Base-by-base conservation (phyloP, 306 rosid genomes). In the Glycine latifolia region DNA sequence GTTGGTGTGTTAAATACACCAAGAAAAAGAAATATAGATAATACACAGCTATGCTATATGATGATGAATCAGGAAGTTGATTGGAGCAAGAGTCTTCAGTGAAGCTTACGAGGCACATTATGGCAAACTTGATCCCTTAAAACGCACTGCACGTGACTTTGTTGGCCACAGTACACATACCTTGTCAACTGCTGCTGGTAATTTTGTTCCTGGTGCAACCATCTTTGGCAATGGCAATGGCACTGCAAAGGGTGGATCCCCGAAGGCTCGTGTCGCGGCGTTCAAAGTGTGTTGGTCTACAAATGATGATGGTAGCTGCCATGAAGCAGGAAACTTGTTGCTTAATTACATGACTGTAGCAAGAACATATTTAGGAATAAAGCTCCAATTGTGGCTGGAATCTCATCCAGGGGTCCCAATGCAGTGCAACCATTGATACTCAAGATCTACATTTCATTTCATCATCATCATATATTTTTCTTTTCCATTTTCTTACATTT, bases 241-340 rank as follows among this genome's bases (percentile, higher is more conserved):
- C 13, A 93, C 94, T 10, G 97, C 94, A 2, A 90, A 90, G 62
- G 97, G 97, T 31, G 97, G 97, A 2, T 89, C 97, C 1, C 97
- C 97, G 0, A 87, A 61, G 56, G 96, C 94, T 37, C 91, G 89
- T 0, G 91, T 90, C 10, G 97, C 86, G 15, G 82, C 94, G 1
- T 93, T 91, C 82, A 93, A 93, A 83, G 92, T 87, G 1, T 93
- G 97, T 63, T 93, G 94, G 94, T 86, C 86, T 0, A 76, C 16
- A 4, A 10, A 6, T 3, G 20, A 76, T 3, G 71, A 6, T 1
- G 71, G 74, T 7, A 52, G 59, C 13, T 94, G 98, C 87, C 89
- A 67, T 8, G 94, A 87, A 50, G 91, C 97, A 0, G 97, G 73
- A 78, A 33, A 60, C 94, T 90, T 37, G 3, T n/a, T 72, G 93